Conservation (phyloP, 2,329 filamentous ascomycete species). For the Fusarium decemcellulare region DNA sequence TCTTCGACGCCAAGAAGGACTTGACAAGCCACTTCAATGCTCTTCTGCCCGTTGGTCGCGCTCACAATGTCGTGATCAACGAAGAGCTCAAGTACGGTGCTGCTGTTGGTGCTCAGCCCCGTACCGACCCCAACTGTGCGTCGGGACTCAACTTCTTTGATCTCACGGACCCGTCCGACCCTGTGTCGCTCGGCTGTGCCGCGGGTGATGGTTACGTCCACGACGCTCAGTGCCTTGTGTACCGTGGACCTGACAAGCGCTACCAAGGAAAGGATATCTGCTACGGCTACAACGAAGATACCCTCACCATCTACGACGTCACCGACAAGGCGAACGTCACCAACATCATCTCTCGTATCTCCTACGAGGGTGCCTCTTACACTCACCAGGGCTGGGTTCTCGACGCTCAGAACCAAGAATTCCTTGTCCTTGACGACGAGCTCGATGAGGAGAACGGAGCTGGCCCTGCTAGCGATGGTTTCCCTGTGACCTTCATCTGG, state of each 20-base stretch:
- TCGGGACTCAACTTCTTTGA: slow-evolving; percentile 72
- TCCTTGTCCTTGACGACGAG: slow-evolving; percentile 67
- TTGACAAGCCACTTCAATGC: slow-evolving; percentile 54
- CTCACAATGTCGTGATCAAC: slow-evolving; percentile 67
- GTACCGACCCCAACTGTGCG: slow-evolving; percentile 56
- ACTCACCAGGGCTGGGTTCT: slow-evolving; percentile 72
- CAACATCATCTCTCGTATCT: slow-evolving; percentile 65
- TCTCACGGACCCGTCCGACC: slow-evolving; percentile 67
- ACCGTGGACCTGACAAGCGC: slow-evolving; percentile 64
- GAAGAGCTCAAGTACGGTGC: slow-evolving; percentile 64
- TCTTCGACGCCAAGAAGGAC: slow-evolving; percentile 52
- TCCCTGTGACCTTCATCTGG: slow-evolving; percentile 66
- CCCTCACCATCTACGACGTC: slow-evolving; percentile 67
- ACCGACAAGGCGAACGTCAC: slow-evolving; percentile 61
- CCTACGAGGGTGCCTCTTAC: slow-evolving; percentile 69
- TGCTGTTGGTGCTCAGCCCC: slow-evolving; percentile 59
- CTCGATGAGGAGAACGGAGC: slow-evolving; percentile 62
- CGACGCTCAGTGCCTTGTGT: slow-evolving; percentile 71
- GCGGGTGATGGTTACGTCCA: slow-evolving; percentile 71
- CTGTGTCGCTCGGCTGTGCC: slow-evolving; percentile 67
- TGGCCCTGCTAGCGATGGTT: slow-evolving; percentile 58
- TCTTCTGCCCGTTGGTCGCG: slow-evolving; percentile 55
- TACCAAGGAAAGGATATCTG: slow-evolving; percentile 67
- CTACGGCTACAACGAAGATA: slow-evolving; percentile 69
- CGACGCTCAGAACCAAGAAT: slow-evolving; percentile 59